These are phyloP conservation scores for Hydnum rufescens DNA, from an alignment of 768 basidiomycete species.

Conservation along the genomic window DNA sequence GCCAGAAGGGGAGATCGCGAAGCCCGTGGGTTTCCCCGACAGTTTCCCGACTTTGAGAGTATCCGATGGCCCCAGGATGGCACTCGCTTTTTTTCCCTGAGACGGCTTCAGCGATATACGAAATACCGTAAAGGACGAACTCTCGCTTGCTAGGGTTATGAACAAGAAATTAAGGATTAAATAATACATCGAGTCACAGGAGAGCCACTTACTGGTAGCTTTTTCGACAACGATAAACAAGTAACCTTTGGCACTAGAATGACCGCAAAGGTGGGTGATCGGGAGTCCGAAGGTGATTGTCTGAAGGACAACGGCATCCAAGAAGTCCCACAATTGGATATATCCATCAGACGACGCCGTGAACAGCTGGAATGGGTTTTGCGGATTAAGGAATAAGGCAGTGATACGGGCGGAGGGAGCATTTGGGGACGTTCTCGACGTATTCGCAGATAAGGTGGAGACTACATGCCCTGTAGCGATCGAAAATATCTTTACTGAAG, in stretches of 20 bases:
- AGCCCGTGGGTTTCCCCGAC: not conserved
- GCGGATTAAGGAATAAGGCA: constrained; percentile 54
- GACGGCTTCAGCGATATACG: too few species aligned
- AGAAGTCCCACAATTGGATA: constrained; percentile 82
- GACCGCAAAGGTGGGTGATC: constrained; percentile 51
- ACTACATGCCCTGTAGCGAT: constrained; percentile 55
- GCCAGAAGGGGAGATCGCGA: constrained; percentile 35
- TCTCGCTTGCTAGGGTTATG: too few species aligned
- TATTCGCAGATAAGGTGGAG: constrained; percentile 51
- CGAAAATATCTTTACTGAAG: constrained; percentile 73
- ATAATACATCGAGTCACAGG: too few species aligned
- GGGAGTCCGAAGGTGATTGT: constrained; percentile 52
- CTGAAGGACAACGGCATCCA: constrained; percentile 61
- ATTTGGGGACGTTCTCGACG: constrained; percentile 12
- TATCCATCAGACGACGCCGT: constrained; percentile 71
- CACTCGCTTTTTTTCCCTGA: too few species aligned
- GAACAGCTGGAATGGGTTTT: constrained; percentile 77
- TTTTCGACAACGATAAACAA: constrained; percentile 37
- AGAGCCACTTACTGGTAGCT: not conserved
- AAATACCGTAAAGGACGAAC: too few species aligned
- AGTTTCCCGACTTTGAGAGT: not conserved
- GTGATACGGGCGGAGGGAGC: constrained; percentile 33
- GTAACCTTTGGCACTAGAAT: constrained; percentile 43
- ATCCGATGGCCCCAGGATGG: too few species aligned
- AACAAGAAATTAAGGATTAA: too few species aligned